A percentile compares a stretch with the other conserved stretches of the same genome.
phyloP scores from a whole-genome alignment of 208 protist genomes.

The Trypanosoma platydactyli region DNA sequence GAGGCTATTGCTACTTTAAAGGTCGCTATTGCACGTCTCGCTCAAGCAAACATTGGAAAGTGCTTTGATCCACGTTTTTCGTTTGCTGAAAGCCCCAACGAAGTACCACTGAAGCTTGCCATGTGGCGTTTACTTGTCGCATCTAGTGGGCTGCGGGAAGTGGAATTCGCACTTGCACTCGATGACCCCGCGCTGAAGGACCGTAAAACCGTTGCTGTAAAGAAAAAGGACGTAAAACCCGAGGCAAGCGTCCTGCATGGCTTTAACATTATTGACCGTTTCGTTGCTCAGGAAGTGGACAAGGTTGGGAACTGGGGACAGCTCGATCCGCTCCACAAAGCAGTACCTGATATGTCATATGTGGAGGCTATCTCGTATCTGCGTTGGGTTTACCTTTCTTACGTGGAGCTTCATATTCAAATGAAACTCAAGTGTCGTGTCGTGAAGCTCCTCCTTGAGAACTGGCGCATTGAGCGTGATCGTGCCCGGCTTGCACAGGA shows the following conservation, averaged over 20 bases:
- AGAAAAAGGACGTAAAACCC: slow-evolving; percentile 30
- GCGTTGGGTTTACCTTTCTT: slow-evolving; percentile 71
- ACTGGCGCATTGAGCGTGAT: slow-evolving; percentile 80
- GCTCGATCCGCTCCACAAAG: slow-evolving; percentile 58
- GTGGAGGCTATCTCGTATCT: slow-evolving; percentile 65
- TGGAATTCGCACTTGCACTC: slow-evolving; percentile 66
- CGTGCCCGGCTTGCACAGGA: slow-evolving; percentile 58
- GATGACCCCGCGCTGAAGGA: slow-evolving; percentile 40
- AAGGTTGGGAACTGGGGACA: slow-evolving; percentile 40
- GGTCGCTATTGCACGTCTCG: slow-evolving; percentile 40
- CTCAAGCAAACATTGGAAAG: slow-evolving; percentile 37
- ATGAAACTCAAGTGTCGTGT: slow-evolving; percentile 70
- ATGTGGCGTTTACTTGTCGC: slow-evolving; percentile 81
- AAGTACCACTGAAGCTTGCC: slow-evolving; percentile 49
- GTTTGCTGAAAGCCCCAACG: slow-evolving; percentile 12
- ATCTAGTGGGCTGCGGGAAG: slow-evolving; percentile 64
- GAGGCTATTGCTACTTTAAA: slow-evolving; percentile 37
- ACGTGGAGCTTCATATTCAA: slow-evolving; percentile 77
- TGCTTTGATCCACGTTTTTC: slow-evolving; percentile 68
- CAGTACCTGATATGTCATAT: slow-evolving; percentile 43
- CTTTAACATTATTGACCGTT: slow-evolving; percentile 25
- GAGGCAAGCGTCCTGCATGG: slow-evolving; percentile 20
- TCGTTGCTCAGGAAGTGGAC: slow-evolving; percentile 22
- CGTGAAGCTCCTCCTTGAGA: slow-evolving; percentile 69
- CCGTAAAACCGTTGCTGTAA: slow-evolving; percentile 18